Evolutionary conservation across 2,329 filamentous ascomycete genomes (phyloP).

Genomic region (Acrocalymma vagum): DNA sequence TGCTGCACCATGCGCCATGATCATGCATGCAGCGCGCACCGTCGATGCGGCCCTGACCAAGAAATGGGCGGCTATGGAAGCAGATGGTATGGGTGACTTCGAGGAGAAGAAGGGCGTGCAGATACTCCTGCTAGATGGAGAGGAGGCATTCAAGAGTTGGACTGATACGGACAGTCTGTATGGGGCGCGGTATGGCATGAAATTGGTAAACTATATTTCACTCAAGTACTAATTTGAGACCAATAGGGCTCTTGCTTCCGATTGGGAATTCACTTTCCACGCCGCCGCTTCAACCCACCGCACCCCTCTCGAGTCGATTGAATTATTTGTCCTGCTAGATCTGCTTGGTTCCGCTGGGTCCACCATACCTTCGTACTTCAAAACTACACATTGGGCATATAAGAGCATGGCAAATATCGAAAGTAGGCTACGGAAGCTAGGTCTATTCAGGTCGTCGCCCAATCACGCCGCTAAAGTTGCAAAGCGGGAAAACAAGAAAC

Average conservation of each 20-base stretch:
- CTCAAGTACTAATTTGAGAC: constrained; percentile 1
- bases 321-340: constrained; percentile 89
- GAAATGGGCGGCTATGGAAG: constrained; percentile 79
- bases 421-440: constrained; percentile 73
- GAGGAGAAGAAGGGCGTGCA: constrained; percentile 86
- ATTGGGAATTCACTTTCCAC: constrained; percentile 79
- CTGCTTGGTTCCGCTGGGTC: constrained; percentile 78
- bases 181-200: constrained; percentile 73
- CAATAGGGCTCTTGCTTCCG: constrained; percentile 73
- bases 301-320: constrained; percentile 80
- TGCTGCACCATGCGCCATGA: constrained; percentile 91
- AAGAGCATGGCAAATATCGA: constrained; percentile 78
- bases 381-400: constrained; percentile 94
- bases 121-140: constrained; percentile 89
- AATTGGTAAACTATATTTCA: background rate
- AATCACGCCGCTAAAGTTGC: constrained; percentile 56
- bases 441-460: constrained; percentile 70
- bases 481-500: constrained; percentile 36
- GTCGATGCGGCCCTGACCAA: constrained; percentile 83
- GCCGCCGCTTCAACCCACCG: constrained; percentile 76
- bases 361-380: constrained; percentile 83
- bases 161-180: constrained; percentile 86
- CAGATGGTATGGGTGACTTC: constrained; percentile 56
- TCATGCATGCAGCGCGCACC: constrained; percentile 84
- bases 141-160: constrained; percentile 90